Evolutionary conservation across 1,284 basidiomycete species (phyloP).

Genomic region (Microbotryum intermedium): DNA sequence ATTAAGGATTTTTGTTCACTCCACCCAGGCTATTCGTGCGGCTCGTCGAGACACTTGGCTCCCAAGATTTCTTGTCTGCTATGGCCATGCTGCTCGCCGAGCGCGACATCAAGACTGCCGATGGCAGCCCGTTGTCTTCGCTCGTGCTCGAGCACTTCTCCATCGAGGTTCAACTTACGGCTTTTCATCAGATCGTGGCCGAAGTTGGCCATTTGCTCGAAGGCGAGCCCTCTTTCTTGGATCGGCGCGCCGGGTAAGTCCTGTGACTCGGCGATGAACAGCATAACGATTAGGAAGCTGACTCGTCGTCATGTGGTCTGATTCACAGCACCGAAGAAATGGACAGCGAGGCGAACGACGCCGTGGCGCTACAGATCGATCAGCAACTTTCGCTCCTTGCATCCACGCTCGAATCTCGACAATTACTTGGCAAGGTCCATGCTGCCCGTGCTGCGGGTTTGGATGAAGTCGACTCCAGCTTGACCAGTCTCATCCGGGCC

Average conservation of each 20-base stretch:
- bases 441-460: slow-evolving; percentile 18
- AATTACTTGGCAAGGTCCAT: slow-evolving; percentile 29
- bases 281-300: too few relatives aligned
- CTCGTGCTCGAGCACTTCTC: slow-evolving; percentile 56
- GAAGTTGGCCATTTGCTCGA: slow-evolving; percentile 58
- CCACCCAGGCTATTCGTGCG: slow-evolving; percentile 72
- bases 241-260: slow-evolving; percentile 48
- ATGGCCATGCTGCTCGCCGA: slow-evolving; percentile 80
- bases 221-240: slow-evolving; percentile 50
- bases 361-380: background rate
- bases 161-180: slow-evolving; percentile 50
- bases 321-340: background rate
- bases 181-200: slow-evolving; percentile 55
- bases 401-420: slow-evolving; percentile 23
- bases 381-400: slow-evolving; percentile 11
- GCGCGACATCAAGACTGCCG: slow-evolving; percentile 54
- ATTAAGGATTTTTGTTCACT: slow-evolving; percentile 18
- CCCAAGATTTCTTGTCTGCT: slow-evolving; percentile 71
- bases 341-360: too few relatives aligned
- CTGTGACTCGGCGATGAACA: background rate
- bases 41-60: slow-evolving; percentile 75
- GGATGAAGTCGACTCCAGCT: slow-evolving; percentile 18
- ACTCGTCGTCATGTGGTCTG: background rate
- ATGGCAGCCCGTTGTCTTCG: slow-evolving; percentile 56
- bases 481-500: slow-evolving; percentile 22